A percentile compares a stretch with the other conserved stretches of the same genome.
Evolutionary conservation across 306 rosid genomes (phyloP).

Genomic region (Gastrolobium villosum): DNA sequence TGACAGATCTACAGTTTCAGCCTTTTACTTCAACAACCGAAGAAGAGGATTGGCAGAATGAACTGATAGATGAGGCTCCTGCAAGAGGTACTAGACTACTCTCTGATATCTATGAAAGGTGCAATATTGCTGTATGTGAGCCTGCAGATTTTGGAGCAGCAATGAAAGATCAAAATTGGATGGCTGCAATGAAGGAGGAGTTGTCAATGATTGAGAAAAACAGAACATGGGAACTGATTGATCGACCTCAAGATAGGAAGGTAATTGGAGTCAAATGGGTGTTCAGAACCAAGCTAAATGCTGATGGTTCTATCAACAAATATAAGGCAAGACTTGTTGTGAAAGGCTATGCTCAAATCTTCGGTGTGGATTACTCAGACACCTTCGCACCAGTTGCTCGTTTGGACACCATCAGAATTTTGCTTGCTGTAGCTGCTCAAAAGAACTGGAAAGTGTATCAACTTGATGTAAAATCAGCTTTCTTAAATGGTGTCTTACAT

Average conservation of each 20-base stretch:
- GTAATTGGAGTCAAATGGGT: not conserved
- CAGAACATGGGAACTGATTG: not conserved
- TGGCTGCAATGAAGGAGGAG: not conserved
- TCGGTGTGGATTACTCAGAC: too few species aligned
- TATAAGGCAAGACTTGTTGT: not conserved
- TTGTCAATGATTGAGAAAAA: not conserved
- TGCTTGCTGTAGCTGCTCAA: not conserved
- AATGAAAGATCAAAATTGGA: not conserved
- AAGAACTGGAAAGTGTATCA: not conserved
- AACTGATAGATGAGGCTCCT: not conserved
- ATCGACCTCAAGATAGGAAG: not conserved
- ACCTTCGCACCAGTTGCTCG: too few species aligned
- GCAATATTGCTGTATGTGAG: not conserved
- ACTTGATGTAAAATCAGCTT: constrained; percentile 1
- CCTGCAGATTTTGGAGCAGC: not conserved
- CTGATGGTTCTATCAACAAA: not conserved
- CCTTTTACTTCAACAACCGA: not conserved
- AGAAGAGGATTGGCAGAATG: not conserved
- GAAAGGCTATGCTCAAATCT: not conserved
- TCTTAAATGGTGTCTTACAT: not conserved
- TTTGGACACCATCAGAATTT: too few species aligned
- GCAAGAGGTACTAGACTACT: not conserved
- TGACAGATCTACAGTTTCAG: too few species aligned
- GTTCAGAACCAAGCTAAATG: not conserved
- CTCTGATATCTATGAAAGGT: not conserved